Evolutionary conservation across 495 filamentous ascomycete genomes (phyloP), one percentile per base, ranked within the genome.

Genomic region (Penicillium lividum): DNA sequence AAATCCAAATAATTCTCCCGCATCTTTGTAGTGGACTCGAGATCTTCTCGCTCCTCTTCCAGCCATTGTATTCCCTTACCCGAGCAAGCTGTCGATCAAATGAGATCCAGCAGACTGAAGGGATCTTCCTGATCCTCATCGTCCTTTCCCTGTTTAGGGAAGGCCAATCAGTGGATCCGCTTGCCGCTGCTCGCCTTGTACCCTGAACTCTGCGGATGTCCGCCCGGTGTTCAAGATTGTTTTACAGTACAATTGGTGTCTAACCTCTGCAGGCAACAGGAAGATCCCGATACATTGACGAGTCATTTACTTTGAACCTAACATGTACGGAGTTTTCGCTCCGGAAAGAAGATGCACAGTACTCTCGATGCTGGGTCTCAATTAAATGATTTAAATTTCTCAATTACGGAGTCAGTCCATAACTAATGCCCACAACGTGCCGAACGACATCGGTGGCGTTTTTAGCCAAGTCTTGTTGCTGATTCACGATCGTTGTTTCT

Each of bases 381-480:
- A 38, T 18, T 18, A 36, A 15, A 51, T 51, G 4, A 51, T 31
- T 51, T 51, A 6, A 33, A 33, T 36, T 33, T 51, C 10, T 18
- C 15, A 51, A 22, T 22, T 22, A 22, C 22, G 22, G 22, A 22
- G 22, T 22, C 1, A 22, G 22, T 22, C 13, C 34, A 7, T 2
- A 22, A 27, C 16, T 18, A 27, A 43, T 38, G 55, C 53, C 57
- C 46, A 50, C 57, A 64, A 60, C 64, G 56, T 64, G 61, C 56
- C 50, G 43, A 47, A 43, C 58, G 61, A 64, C 64, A 68, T 68
- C 66, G 64, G 66, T 68, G 66, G 66, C 66, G 66, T 62, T 60
- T 62, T 60, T 67, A 67, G 66, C 46, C 53, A 33, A 25, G 30
- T 52, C 43, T 52, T 27, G 18, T 27, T 27, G 36, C 53, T 13